Conservation (phyloP, 2,329 filamentous ascomycete genomes). For the Trichoderma harzianum region DNA sequence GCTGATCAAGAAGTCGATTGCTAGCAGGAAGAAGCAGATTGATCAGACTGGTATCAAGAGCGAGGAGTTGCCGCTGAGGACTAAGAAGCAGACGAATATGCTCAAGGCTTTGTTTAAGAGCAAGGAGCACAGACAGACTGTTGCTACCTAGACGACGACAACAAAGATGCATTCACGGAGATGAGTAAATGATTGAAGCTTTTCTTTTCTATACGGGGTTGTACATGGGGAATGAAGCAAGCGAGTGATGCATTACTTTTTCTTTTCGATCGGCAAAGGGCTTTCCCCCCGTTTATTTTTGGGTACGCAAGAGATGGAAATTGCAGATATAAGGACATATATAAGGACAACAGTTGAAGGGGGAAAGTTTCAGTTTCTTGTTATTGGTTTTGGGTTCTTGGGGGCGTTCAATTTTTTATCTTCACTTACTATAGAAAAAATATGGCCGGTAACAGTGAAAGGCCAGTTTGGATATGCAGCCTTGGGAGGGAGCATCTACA, state of each 20-base stretch:
- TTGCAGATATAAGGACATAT: neutral
- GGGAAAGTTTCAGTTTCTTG: neutral
- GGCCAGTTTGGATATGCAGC: slow-evolving; percentile 4
- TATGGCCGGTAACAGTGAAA: neutral
- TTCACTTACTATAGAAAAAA: neutral
- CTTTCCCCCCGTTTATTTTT: neutral
- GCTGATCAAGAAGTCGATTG: slow-evolving; percentile 26
- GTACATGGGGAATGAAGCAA: too few relatives aligned
- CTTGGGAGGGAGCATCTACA: neutral
- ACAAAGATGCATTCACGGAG: neutral
- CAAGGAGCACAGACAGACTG: slow-evolving; percentile 37
- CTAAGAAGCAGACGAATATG: slow-evolving; percentile 49
- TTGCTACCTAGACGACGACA: neutral
- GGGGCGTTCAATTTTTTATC: neutral
- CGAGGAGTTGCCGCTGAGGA: slow-evolving; percentile 39
- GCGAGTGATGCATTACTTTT: neutral
- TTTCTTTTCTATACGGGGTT: too few relatives aligned
- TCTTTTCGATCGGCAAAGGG: neutral
- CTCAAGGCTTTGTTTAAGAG: slow-evolving; percentile 57
- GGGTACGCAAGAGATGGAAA: neutral
- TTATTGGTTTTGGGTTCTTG: neutral
- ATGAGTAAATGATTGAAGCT: neutral
- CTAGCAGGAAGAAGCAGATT: slow-evolving; percentile 35
- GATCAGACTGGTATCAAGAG: slow-evolving; percentile 34
- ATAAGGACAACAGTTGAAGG: neutral